Evolutionary conservation across 1,284 basidiomycete species (phyloP).

Genomic region (Pulveroboletus sp.): DNA sequence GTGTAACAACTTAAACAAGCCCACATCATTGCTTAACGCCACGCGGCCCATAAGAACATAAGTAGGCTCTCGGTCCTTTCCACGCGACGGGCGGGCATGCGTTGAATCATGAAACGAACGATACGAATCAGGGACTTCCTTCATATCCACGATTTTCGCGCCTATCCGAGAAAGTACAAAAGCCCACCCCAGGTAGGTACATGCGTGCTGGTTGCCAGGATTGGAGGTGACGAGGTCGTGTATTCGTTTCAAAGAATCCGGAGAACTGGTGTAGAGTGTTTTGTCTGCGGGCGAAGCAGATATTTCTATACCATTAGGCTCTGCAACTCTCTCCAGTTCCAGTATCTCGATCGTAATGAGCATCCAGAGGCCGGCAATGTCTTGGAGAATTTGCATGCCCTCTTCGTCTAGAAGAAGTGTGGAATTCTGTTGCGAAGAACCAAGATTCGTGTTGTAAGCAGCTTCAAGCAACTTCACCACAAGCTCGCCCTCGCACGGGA

Average conservation of each 20-base stretch:
- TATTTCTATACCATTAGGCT: slow-evolving; percentile 53
- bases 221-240: slow-evolving; percentile 65
- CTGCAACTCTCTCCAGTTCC: slow-evolving; percentile 75
- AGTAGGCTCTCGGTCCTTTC: slow-evolving; percentile 56
- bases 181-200: slow-evolving; percentile 77
- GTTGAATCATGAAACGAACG: slow-evolving; percentile 57
- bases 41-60: slow-evolving; percentile 56
- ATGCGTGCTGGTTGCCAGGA: slow-evolving; percentile 60
- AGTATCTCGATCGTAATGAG: slow-evolving; percentile 79
- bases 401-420: slow-evolving; percentile 77
- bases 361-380: slow-evolving; percentile 73
- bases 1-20: slow-evolving; percentile 57
- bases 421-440: slow-evolving; percentile 63
- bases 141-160: slow-evolving; percentile 43
- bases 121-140: slow-evolving; percentile 55
- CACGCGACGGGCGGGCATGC: slow-evolving; percentile 44
- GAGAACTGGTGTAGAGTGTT: slow-evolving; percentile 58
- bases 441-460: slow-evolving; percentile 68
- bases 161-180: slow-evolving; percentile 70
- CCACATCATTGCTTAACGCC: slow-evolving; percentile 55
- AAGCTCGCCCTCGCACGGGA: slow-evolving; percentile 61
- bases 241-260: slow-evolving; percentile 55
- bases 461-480: slow-evolving; percentile 64
- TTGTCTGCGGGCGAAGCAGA: slow-evolving; percentile 48
- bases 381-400: slow-evolving; percentile 61